Evolutionary conservation across 139 green algal genomes (phyloP).

Genomic region (Asterochloris erici): DNA sequence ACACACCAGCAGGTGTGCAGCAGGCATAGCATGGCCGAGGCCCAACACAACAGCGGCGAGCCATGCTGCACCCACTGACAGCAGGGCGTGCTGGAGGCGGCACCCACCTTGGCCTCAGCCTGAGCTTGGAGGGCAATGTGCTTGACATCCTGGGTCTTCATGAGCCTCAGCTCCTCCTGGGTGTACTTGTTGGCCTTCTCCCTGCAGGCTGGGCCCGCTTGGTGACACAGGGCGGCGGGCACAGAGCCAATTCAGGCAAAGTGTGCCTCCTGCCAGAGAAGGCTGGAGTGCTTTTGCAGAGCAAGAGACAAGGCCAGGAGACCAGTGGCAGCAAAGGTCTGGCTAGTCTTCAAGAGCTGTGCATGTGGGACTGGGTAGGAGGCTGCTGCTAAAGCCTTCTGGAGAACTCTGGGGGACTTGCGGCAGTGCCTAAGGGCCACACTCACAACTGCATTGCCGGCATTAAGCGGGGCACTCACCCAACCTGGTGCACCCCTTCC

Average conservation of each 20-base stretch:
- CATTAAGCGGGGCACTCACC: not conserved
- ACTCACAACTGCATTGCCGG: not conserved
- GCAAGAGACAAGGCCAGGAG: not conserved
- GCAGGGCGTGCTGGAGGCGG: not conserved
- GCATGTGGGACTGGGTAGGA: not conserved
- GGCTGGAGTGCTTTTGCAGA: not conserved
- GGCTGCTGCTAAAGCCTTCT: not conserved
- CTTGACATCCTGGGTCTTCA: conserved; percentile 90
- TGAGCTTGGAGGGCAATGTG: conserved; percentile 81
- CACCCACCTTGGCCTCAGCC: conserved; percentile 65
- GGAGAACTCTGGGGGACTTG: not conserved
- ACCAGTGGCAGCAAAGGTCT: not conserved
- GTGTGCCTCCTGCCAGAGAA: not conserved
- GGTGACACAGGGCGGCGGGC: no score
- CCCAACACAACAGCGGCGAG: not conserved
- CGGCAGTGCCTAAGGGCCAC: not conserved
- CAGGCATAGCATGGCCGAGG: not conserved
- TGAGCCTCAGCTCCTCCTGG: conserved; percentile 86
- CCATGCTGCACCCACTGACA: not conserved
- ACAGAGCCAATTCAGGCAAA: not conserved
- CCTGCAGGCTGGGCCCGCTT: not conserved
- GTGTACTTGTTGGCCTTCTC: conserved; percentile 80
- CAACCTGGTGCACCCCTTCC: conserved; percentile 75
- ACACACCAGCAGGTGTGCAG: not conserved
- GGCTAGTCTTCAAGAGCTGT: not conserved